Base-by-base conservation (phyloP, 2,329 filamentous ascomycete genomes). In the Phialemonium atrogriseum region DNA sequence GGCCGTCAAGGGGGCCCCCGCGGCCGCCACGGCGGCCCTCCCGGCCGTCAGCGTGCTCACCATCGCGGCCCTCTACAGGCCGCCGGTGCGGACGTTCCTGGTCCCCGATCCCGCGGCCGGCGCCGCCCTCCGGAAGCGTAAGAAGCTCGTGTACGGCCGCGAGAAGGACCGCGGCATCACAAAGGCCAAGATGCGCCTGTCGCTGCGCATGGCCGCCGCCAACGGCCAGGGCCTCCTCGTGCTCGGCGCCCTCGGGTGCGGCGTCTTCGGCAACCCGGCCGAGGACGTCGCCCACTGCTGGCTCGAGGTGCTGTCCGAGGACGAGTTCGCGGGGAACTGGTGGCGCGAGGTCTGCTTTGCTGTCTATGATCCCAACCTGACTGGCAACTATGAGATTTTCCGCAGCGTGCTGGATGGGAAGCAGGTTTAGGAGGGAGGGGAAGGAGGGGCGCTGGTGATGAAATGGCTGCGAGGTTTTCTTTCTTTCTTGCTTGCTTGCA, bases 211-310 rank as follows among this genome's bases (percentile, higher is more conserved):
- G 34, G 73, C 76, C 2, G 77, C 67, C 15, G 50, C 48, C 7
- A 60, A 69, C 16, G 60, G 60, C 2, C 77, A 81, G 44, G 59
- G 65, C 21, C 59, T 66, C 40, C 53, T 85, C 10, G 71, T 84
- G 5, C 59, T 85, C 2, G 79, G 80, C 1, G 79, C 80, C 0
- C 49, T 84, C 28, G 80, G 80, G 0, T 84, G 80, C 44, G 80
- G 79, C 5, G 77, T 69, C 1, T 83, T 80, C 48, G 44, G 43
- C 0, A 80, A 84, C 46, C 80, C 80, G 4, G 62, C 62, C 0
- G 54, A 60, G 21, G 73, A 75, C 37, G 70, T 84, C 11, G 77
- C 73, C 5, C 37, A 57, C 24, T 76, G 75, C 39, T 84, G 78
- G 64, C 50, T 60, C 17, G 67, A 75, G 42, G 74, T 81, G 15